Conservation (phyloP, 1,284 basidiomycete genomes). For the Sparassis latifolia region DNA sequence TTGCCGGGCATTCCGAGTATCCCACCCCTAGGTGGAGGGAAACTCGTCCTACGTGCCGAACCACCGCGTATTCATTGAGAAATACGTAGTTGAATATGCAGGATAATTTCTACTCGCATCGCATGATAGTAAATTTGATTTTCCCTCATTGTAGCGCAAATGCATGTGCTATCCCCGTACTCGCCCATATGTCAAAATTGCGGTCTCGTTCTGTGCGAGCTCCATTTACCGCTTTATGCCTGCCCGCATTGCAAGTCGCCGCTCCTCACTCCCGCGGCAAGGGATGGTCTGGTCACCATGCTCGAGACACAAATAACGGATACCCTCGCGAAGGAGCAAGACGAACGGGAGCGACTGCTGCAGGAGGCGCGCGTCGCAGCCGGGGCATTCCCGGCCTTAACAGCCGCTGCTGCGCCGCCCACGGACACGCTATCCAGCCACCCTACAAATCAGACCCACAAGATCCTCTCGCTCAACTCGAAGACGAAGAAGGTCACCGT, state of each 20-base stretch:
- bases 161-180: slow-evolving; percentile 49
- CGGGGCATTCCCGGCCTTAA: slow-evolving; percentile 59
- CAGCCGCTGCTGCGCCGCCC: slow-evolving; percentile 12
- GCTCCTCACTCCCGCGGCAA: slow-evolving; percentile 31
- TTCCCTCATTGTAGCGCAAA: slow-evolving; percentile 37
- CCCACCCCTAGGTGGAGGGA: too few relatives aligned
- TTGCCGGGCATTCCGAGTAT: too few relatives aligned
- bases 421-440: slow-evolving; percentile 20
- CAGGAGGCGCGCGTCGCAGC: slow-evolving; percentile 40
- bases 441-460: slow-evolving; percentile 37
- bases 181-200: slow-evolving; percentile 51
- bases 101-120: too few relatives aligned
- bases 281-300: slow-evolving; percentile 31
- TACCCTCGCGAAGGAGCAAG: slow-evolving; percentile 42
- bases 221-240: slow-evolving; percentile 47
- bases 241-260: slow-evolving; percentile 50
- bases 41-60: too few relatives aligned
- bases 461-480: slow-evolving; percentile 53
- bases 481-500: slow-evolving; percentile 46
- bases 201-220: slow-evolving; percentile 54
- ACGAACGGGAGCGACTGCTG: slow-evolving; percentile 34
- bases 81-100: too few relatives aligned
- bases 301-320: slow-evolving; percentile 39
- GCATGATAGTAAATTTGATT: too few relatives aligned
- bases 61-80: too few relatives aligned